phyloP scores from a whole-genome alignment of 345 rosid genomes.

The Hibiscus tridactylites region DNA sequence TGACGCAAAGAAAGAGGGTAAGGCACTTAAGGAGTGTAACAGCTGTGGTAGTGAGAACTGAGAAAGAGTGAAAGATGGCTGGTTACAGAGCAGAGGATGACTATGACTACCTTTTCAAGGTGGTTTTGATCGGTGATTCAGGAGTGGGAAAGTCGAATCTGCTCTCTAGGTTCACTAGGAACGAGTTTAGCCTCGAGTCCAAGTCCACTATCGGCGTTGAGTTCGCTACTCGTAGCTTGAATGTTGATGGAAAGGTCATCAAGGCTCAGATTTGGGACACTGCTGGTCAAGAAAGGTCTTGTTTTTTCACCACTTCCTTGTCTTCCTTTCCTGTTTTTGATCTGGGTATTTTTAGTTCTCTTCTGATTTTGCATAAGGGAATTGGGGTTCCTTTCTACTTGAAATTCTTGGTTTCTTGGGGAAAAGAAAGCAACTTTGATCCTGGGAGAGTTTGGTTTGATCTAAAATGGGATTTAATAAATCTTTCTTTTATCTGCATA shows the following conservation, averaged over 20 bases:
- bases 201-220: constrained; percentile 92
- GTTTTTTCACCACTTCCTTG: not conserved
- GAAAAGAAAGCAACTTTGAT: not conserved
- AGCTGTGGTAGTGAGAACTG: constrained; percentile 8
- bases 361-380: not conserved
- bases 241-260: constrained; percentile 69
- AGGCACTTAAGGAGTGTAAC: not conserved
- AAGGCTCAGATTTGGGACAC: constrained; percentile 99
- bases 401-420: not conserved
- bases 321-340: constrained; percentile 7
- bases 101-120: constrained; percentile 87
- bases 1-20: constrained; percentile 1
- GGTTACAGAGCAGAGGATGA: constrained; percentile 95
- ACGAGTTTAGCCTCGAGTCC: constrained; percentile 91
- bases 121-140: constrained; percentile 84
- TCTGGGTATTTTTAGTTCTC: constrained; percentile 13
- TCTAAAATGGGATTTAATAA: not conserved
- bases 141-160: constrained; percentile 94
- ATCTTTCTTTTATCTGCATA: not conserved
- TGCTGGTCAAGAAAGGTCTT: constrained; percentile 90
- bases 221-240: constrained; percentile 95
- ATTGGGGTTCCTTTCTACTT: not conserved
- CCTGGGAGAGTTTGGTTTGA: not conserved
- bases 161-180: constrained; percentile 85
- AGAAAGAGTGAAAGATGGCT: constrained; percentile 39